Evolutionary conservation across 108 stramenopile genomes (phyloP).

Genomic region (Schizochytrium sp.): DNA sequence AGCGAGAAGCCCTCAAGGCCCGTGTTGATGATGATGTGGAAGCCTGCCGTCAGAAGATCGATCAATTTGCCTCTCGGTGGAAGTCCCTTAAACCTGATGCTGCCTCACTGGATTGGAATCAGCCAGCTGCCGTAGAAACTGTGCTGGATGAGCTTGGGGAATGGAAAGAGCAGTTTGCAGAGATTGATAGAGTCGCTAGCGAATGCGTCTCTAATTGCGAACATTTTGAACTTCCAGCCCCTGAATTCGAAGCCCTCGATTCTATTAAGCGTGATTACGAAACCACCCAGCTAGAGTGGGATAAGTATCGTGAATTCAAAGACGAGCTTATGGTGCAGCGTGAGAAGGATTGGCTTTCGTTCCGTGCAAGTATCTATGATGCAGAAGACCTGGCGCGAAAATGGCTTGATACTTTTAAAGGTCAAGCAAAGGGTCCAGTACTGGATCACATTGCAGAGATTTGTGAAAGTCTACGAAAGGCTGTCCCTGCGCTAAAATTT

Average conservation of each 20-base stretch:
- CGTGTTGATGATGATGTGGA: conserved; percentile 71
- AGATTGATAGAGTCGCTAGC: conserved; percentile 66
- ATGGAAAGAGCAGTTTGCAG: conserved; percentile 72
- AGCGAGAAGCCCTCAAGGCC: conserved; percentile 75
- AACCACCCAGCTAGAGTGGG: conserved; percentile 67
- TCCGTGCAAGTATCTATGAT: conserved; percentile 74
- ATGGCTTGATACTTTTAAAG: conserved; percentile 76
- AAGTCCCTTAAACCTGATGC: conserved; percentile 71
- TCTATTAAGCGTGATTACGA: conserved; percentile 69
- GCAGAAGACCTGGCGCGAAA: conserved; percentile 75
- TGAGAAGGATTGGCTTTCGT: conserved; percentile 76
- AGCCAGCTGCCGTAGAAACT: conserved; percentile 52
- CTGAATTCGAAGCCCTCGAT: conserved; percentile 72
- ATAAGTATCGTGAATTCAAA: conserved; percentile 69
- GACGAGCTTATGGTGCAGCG: conserved; percentile 66
- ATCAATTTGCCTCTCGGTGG: conserved; percentile 76
- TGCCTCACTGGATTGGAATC: conserved; percentile 65
- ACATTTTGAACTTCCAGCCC: conserved; percentile 72
- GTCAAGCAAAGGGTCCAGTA: conserved; percentile 62
- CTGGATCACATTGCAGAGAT: conserved; percentile 64
- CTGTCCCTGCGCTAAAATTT: conserved; percentile 75
- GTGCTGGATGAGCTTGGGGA: conserved; percentile 73
- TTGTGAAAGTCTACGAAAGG: conserved; percentile 73
- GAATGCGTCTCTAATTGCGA: conserved; percentile 67
- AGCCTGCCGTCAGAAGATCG: conserved; percentile 62